Conservation (phyloP, 768 basidiomycete genomes). For the Leccinum subtestaceum region DNA sequence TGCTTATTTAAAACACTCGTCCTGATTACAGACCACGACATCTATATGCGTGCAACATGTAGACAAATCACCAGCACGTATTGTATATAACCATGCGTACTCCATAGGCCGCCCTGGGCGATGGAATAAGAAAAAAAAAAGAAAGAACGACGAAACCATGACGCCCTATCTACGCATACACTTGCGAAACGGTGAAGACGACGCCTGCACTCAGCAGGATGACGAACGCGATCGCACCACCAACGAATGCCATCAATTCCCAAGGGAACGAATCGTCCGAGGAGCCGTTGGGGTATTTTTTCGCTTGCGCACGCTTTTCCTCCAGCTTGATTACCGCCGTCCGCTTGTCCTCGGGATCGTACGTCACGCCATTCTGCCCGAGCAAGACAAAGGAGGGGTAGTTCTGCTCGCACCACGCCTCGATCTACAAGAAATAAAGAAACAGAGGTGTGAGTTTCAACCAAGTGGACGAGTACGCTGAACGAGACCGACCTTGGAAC, state of each 20-base stretch:
- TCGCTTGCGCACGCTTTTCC: constrained; percentile 40
- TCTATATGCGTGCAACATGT: neutral
- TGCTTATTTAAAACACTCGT: neutral
- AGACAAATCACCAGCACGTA: neutral
- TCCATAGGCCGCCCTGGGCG: neutral
- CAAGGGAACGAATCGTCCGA: constrained; percentile 21
- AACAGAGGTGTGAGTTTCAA: neutral
- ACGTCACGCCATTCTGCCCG: constrained; percentile 25
- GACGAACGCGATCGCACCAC: constrained; percentile 27
- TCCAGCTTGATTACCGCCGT: constrained; percentile 46
- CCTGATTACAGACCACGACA: neutral
- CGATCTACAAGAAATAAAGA: constrained; percentile 53
- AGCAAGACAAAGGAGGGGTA: constrained; percentile 83
- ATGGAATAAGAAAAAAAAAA: neutral
- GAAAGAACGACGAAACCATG: neutral
- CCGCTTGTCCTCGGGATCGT: constrained; percentile 56
- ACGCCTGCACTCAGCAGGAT: constrained; percentile 23
- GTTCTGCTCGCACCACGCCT: constrained; percentile 90
- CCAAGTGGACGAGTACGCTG: neutral
- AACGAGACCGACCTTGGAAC: constrained; percentile 61
- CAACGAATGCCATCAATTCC: constrained; percentile 32
- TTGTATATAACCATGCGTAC: neutral
- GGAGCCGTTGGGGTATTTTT: constrained; percentile 12
- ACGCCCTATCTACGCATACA: constrained; percentile 16
- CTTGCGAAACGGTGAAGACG: constrained; percentile 24